phyloP scores from a whole-genome alignment of 805 yeast genomes.

The Candida yuanshanica region DNA sequence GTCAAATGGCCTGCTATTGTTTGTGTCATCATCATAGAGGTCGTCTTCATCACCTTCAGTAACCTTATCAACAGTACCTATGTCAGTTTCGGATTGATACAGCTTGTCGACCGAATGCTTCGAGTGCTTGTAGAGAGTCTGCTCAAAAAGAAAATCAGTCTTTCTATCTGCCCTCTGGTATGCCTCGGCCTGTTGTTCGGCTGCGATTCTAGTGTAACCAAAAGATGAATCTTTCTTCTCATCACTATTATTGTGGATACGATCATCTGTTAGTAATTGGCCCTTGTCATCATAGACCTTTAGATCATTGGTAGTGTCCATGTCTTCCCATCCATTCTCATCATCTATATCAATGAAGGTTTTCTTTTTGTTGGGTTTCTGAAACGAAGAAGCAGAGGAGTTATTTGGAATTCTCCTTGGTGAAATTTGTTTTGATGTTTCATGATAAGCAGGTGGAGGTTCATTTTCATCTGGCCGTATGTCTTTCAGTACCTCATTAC shows the following conservation, averaged over 20 bases:
- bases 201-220: constrained; percentile 84
- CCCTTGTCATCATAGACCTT: constrained; percentile 82
- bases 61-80: constrained; percentile 29
- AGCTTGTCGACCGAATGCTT: background rate
- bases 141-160: constrained; percentile 49
- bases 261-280: constrained; percentile 38
- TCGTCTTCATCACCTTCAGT: constrained; percentile 33
- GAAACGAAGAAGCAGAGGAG: background rate
- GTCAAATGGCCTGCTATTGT: constrained; percentile 41
- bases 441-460: background rate
- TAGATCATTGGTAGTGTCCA: constrained; percentile 73
- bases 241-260: constrained; percentile 8
- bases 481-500: background rate
- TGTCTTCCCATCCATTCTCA: constrained; percentile 71
- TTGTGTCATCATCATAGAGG: constrained; percentile 11
- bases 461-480: background rate
- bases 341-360: constrained; percentile 25
- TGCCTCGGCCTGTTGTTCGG: constrained; percentile 77
- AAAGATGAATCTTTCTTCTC: constrained; percentile 25
- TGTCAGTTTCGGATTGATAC: background rate
- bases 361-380: background rate
- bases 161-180: constrained; percentile 49
- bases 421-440: background rate
- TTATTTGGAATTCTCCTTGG: background rate
- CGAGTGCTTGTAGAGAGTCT: constrained; percentile 9